Conservation (phyloP, 106 monocot species). For the Dendrobium chrysotoxum region DNA sequence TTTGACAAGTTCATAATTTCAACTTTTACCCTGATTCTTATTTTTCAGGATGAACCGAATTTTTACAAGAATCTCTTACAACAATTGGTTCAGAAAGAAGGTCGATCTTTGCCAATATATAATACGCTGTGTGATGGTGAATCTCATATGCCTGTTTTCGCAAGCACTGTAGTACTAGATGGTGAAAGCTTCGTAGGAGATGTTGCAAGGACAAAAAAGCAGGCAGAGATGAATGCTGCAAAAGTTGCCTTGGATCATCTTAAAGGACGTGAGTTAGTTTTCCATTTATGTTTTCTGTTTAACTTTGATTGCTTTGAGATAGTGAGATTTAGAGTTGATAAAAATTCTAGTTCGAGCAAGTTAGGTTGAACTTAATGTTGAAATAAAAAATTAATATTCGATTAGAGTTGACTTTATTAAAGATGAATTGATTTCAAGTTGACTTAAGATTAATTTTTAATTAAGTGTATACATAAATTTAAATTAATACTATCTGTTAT, state of each 20-base stretch:
- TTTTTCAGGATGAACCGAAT: conserved; percentile 31
- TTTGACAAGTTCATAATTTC: not conserved
- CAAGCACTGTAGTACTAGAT: conserved; percentile 50
- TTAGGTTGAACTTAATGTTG: too few species aligned
- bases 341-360: too few species aligned
- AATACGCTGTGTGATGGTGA: conserved; percentile 30
- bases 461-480: too few species aligned
- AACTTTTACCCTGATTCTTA: conserved; percentile 2
- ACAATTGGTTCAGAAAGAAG: conserved; percentile 52
- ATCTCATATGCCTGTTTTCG: conserved; percentile 34
- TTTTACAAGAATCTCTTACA: conserved; percentile 64
- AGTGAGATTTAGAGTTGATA: not conserved
- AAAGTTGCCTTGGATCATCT: conserved; percentile 59
- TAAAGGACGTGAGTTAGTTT: conserved; percentile 43
- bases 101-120: conserved; percentile 41
- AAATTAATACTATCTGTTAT: too few species aligned
- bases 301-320: not conserved
- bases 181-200: conserved; percentile 55
- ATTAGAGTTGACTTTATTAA: too few species aligned
- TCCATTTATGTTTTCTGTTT: not conserved
- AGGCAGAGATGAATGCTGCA: conserved; percentile 88
- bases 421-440: too few species aligned
- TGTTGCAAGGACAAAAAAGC: conserved; percentile 57
- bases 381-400: too few species aligned
- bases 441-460: too few species aligned